A percentile compares a stretch with the other conserved stretches of the same genome.
phyloP scores from a whole-genome alignment of 257 asterid genomes.

The Solanum appendiculatum region DNA sequence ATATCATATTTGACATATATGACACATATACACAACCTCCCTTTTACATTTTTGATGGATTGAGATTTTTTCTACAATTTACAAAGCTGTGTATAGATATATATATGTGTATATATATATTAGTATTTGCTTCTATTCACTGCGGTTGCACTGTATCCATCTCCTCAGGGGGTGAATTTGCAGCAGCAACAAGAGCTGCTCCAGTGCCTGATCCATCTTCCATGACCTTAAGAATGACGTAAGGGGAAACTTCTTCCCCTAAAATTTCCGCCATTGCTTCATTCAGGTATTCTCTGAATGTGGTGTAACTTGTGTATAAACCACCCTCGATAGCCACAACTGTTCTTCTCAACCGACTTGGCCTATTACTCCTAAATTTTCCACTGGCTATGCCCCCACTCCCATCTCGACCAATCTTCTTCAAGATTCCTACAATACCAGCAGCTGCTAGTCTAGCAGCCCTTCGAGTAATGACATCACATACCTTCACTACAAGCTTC shows the following conservation, averaged over 20 bases:
- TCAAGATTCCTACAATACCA: constrained; percentile 82
- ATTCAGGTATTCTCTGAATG: constrained; percentile 62
- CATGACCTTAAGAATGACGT: constrained; percentile 43
- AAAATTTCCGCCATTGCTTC: constrained; percentile 64
- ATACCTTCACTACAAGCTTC: constrained; percentile 63
- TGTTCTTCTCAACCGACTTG: constrained; percentile 41
- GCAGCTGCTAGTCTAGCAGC: constrained; percentile 91
- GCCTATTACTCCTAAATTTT: constrained; percentile 25
- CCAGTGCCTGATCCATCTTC: constrained; percentile 87
- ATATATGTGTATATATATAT: not conserved
- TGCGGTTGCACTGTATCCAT: constrained; percentile 27
- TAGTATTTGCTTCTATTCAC: constrained; percentile 18
- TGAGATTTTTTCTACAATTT: constrained; percentile 17
- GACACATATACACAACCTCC: constrained; percentile 6
- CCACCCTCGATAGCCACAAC: constrained; percentile 83
- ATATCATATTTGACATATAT: not conserved
- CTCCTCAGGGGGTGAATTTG: constrained; percentile 37
- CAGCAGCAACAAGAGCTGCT: constrained; percentile 81
- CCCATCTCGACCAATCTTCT: constrained; percentile 86
- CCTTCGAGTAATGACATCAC: constrained; percentile 71
- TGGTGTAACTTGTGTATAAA: constrained; percentile 48
- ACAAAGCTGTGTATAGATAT: constrained; percentile 22
- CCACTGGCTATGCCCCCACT: constrained; percentile 35
- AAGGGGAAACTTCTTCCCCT: constrained; percentile 58
- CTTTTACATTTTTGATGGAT: not conserved